Conservation (phyloP, 225 moss, liverwort and hornwort species). For the Asterella californica region DNA sequence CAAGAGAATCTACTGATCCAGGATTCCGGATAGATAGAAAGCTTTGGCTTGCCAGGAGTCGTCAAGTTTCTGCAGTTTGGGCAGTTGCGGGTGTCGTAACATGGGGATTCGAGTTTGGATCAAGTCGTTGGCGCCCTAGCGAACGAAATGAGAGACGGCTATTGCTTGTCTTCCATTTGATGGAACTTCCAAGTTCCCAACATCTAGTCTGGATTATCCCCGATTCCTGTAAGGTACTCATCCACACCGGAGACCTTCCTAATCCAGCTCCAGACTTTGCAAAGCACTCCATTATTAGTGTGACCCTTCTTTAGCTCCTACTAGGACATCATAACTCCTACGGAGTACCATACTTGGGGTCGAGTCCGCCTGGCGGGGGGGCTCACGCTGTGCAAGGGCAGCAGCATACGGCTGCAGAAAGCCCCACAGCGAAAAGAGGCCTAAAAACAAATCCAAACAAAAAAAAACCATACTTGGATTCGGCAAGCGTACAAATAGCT, state of each 20-base stretch:
- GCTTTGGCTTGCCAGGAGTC: not conserved
- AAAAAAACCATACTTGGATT: too few relatives aligned
- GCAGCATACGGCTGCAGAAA: too few relatives aligned
- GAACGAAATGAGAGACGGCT: not conserved
- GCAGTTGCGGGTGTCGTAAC: not conserved
- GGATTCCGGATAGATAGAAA: not conserved
- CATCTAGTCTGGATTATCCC: not conserved
- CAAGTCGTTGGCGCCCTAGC: not conserved
- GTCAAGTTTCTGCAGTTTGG: constrained; percentile 4
- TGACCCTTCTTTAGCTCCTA: not conserved
- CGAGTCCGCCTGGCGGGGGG: too few relatives aligned
- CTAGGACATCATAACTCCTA: not conserved
- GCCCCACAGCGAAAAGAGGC: too few relatives aligned
- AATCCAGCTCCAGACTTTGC: not conserved
- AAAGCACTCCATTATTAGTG: not conserved
- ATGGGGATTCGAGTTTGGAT: constrained; percentile 17
- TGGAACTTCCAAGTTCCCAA: not conserved
- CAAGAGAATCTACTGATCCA: not conserved
- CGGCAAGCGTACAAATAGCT: not conserved
- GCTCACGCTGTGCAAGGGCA: too few relatives aligned
- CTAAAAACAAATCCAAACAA: too few relatives aligned
- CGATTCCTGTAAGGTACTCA: not conserved
- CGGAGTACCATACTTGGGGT: too few relatives aligned
- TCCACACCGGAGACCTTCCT: not conserved
- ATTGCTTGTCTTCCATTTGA: not conserved